phyloP scores from a whole-genome alignment of 495 filamentous ascomycete species.

The Trichoderma asperelloides region DNA sequence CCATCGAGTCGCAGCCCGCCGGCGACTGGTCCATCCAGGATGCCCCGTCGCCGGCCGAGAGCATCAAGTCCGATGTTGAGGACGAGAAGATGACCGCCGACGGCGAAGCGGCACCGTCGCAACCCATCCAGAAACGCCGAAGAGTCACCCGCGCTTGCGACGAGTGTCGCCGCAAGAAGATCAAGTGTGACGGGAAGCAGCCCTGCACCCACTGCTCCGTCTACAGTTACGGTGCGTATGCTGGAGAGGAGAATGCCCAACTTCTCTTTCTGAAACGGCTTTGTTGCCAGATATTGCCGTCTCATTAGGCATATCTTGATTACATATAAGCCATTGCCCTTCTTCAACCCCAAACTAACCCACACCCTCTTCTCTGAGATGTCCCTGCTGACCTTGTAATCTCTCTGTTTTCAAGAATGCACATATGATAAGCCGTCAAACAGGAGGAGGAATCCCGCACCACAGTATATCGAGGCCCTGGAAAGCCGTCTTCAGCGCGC shows the following conservation, averaged over 20 bases:
- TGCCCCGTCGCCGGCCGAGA: constrained; percentile 23
- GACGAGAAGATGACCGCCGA: constrained; percentile 11
- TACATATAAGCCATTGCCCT: background rate
- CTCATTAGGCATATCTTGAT: background rate
- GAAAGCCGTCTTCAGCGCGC: constrained; percentile 78
- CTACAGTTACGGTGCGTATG: constrained; percentile 84
- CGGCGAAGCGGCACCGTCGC: constrained; percentile 21
- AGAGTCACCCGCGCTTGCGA: constrained; percentile 90
- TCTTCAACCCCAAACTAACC: background rate
- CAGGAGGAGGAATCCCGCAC: constrained; percentile 84
- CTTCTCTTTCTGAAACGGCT: too few species aligned
- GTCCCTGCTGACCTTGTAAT: constrained; percentile 1
- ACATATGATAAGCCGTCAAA: constrained; percentile 98
- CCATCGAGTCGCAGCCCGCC: constrained; percentile 5
- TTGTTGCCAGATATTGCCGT: too few species aligned
- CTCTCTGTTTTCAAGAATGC: constrained; percentile 60
- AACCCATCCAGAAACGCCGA: constrained; percentile 75
- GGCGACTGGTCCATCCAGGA: constrained; percentile 24
- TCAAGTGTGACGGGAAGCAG: constrained; percentile 97
- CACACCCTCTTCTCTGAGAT: background rate
- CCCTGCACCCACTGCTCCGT: constrained; percentile 97
- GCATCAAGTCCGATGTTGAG: constrained; percentile 20
- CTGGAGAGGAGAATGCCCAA: too few species aligned
- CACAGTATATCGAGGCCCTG: constrained; percentile 88
- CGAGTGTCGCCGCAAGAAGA: constrained; percentile 95